Evolutionary conservation across 306 rosid species (phyloP).

Genomic region (Canavalia gladiata): DNA sequence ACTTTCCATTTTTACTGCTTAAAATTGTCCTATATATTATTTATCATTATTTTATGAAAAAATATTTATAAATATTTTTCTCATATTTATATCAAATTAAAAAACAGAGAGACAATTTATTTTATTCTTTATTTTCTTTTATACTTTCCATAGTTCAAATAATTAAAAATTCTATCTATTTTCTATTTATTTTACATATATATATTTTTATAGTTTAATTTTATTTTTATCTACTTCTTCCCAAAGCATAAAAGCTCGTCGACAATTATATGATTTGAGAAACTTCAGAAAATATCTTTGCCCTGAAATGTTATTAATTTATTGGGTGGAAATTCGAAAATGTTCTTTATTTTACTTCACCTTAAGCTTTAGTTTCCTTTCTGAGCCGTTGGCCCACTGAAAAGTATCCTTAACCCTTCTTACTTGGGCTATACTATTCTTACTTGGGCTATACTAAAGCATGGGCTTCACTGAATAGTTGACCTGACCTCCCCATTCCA

Average conservation of each 20-base stretch:
- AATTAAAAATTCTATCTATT: not conserved
- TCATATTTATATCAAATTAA: too few species aligned
- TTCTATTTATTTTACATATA: too few species aligned
- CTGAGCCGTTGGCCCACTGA: not conserved
- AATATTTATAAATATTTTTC: too few species aligned
- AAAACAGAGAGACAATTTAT: too few species aligned
- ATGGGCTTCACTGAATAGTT: not conserved
- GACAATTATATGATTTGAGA: not conserved
- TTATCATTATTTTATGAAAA: too few species aligned
- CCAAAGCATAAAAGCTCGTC: not conserved
- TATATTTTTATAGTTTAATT: not conserved
- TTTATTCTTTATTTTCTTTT: not conserved
- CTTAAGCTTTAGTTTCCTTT: not conserved
- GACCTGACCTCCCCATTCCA: not conserved
- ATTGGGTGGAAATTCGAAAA: too few species aligned
- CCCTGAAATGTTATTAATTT: too few species aligned
- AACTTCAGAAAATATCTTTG: not conserved
- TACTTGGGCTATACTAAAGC: not conserved
- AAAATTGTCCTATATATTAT: too few species aligned
- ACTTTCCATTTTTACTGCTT: too few species aligned
- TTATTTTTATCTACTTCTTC: not conserved
- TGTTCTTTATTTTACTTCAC: not conserved
- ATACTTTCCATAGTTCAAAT: not conserved
- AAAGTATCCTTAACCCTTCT: not conserved
- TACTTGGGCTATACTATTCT: not conserved